These are phyloP conservation scores for Ophiostoma pallidulum DNA, from an alignment of 2,329 filamentous ascomycete species.

Conservation along the genomic window DNA sequence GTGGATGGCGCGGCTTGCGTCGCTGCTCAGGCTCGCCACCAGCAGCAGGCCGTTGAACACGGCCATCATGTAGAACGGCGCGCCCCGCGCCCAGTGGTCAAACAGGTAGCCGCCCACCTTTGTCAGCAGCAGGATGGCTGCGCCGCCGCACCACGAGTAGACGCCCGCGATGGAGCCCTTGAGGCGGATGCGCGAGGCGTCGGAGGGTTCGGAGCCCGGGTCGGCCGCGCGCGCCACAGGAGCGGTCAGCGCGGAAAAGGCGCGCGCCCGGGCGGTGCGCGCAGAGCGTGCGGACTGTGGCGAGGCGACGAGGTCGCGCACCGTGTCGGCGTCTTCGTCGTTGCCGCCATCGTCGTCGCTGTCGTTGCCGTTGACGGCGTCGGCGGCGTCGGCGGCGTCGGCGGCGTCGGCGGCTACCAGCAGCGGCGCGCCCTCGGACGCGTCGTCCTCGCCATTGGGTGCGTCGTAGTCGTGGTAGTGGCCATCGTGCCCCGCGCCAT, in stretches of 20 bases:
- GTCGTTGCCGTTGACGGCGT: neutral
- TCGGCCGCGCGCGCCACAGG: too few species aligned
- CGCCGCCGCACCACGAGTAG: slow-evolving; percentile 84
- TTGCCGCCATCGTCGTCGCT: neutral
- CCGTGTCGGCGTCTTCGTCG: neutral
- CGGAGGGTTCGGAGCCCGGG: too few species aligned
- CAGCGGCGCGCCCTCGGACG: slow-evolving; percentile 32
- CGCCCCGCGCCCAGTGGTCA: slow-evolving; percentile 61
- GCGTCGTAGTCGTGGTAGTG: neutral
- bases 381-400: too few species aligned
- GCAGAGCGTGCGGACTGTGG: neutral
- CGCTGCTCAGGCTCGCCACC: slow-evolving; percentile 42
- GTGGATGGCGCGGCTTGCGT: slow-evolving; percentile 30
- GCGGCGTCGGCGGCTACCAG: slow-evolving; percentile 22
- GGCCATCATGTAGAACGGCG: slow-evolving; percentile 93
- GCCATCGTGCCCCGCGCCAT: slow-evolving; percentile 19
- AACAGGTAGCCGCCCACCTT: slow-evolving; percentile 85
- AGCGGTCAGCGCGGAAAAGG: slow-evolving; percentile 8
- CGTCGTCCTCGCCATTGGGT: slow-evolving; percentile 6
- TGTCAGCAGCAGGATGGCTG: slow-evolving; percentile 80
- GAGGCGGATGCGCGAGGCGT: slow-evolving; percentile 46
- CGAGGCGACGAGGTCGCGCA: slow-evolving; percentile 5
- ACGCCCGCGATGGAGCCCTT: slow-evolving; percentile 94
- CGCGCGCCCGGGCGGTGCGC: slow-evolving; percentile 13
- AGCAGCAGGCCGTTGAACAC: slow-evolving; percentile 71